A percentile compares a stretch with the other conserved stretches of the same genome.
These are phyloP conservation scores for Letharia lupina DNA, from an alignment of 495 filamentous ascomycete species.

Conservation along the genomic window DNA sequence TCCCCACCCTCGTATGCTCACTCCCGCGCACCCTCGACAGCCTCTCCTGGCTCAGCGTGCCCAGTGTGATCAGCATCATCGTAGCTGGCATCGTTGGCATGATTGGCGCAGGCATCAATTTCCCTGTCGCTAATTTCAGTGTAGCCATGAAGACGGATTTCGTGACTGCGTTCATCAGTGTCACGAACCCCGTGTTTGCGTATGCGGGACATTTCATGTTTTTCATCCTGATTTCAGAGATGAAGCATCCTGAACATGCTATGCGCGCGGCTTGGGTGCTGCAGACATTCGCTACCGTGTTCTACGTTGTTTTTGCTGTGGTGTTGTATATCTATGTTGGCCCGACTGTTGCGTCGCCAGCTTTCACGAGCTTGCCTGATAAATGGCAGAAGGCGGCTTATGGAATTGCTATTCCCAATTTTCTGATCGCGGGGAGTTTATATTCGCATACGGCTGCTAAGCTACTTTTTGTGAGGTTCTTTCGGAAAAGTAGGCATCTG, in stretches of 20 bases:
- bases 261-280: slow-evolving; percentile 46
- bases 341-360: slow-evolving; percentile 40
- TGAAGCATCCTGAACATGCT: slow-evolving; percentile 48
- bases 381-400: slow-evolving; percentile 43
- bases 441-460: slow-evolving; percentile 48
- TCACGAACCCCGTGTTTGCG: slow-evolving; percentile 39
- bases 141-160: slow-evolving; percentile 27
- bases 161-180: slow-evolving; percentile 32
- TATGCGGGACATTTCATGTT: slow-evolving; percentile 43
- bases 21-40: slow-evolving; percentile 25
- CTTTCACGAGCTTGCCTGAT: slow-evolving; percentile 42
- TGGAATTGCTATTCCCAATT: slow-evolving; percentile 27
- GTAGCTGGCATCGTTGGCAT: slow-evolving; percentile 37
- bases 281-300: slow-evolving; percentile 39
- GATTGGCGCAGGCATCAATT: slow-evolving; percentile 34
- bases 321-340: slow-evolving; percentile 48
- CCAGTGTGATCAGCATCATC: slow-evolving; percentile 30
- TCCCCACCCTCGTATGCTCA: slow-evolving; percentile 32
- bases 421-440: slow-evolving; percentile 42
- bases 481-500: slow-evolving; percentile 39
- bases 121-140: slow-evolving; percentile 25
- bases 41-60: slow-evolving; percentile 24
- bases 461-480: slow-evolving; percentile 41
- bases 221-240: slow-evolving; percentile 50
- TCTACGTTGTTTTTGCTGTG: slow-evolving; percentile 47